Conservation (phyloP, 2,329 filamentous ascomycete genomes). For the Cercospora nicotianae region DNA sequence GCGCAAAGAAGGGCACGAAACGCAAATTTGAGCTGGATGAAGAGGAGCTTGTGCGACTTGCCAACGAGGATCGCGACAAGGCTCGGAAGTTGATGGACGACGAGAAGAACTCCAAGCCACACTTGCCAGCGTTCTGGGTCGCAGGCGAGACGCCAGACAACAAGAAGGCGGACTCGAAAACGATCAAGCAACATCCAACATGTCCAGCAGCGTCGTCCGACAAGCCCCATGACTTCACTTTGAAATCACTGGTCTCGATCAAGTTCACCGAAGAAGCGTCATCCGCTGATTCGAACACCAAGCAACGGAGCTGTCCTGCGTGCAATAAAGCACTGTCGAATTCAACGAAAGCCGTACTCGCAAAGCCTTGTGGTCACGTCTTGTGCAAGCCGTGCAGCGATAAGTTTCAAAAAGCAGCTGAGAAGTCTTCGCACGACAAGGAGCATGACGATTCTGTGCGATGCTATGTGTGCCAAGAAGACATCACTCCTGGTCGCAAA, state of each 20-base stretch:
- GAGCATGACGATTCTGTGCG: constrained; percentile 54
- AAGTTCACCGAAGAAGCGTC: constrained; percentile 72
- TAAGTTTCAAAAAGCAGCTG: constrained; percentile 71
- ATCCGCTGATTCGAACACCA: constrained; percentile 41
- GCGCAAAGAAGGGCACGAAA: constrained; percentile 55
- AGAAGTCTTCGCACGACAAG: constrained; percentile 58
- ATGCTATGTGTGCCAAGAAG: constrained; percentile 86
- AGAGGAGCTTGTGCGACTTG: constrained; percentile 70
- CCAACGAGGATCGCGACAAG: constrained; percentile 67
- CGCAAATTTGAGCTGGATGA: constrained; percentile 77
- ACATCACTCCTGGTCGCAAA: constrained; percentile 56
- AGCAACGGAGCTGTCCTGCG: constrained; percentile 69
- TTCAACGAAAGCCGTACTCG: constrained; percentile 75
- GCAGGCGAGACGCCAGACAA: constrained; percentile 73
- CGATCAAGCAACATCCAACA: constrained; percentile 60
- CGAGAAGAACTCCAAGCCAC: constrained; percentile 64
- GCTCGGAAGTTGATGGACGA: constrained; percentile 64
- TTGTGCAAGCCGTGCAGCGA: constrained; percentile 81
- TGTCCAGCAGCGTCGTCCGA: constrained; percentile 70
- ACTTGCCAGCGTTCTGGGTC: constrained; percentile 91
- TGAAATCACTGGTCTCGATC: constrained; percentile 75
- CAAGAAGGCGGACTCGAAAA: constrained; percentile 49
- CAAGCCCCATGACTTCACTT: constrained; percentile 69
- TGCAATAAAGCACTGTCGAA: constrained; percentile 84
- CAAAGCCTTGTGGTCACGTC: constrained; percentile 88